Percentiles rank a stretch among this genome's conserved stretches.
Conservation (phyloP, 352 stramenopile genomes). For the Globisporangium nodosum region DNA sequence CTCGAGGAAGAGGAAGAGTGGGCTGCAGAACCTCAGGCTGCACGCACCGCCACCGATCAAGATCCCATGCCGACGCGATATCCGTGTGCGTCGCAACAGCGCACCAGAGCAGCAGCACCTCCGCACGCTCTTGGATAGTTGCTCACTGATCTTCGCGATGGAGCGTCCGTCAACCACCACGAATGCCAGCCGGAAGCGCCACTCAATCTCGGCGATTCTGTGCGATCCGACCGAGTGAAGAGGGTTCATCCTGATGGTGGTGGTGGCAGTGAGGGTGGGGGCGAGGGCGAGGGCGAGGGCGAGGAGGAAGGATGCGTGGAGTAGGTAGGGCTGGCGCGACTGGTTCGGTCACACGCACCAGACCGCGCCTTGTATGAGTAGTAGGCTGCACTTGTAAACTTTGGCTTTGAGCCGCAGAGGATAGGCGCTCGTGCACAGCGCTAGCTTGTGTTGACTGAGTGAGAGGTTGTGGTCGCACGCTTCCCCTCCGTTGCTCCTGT, state of each 20-base stretch:
- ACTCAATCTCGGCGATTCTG: slow-evolving; percentile 72
- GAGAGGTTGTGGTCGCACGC: background rate
- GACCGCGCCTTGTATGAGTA: background rate
- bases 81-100: slow-evolving; percentile 34
- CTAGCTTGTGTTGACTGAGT: background rate
- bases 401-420: background rate
- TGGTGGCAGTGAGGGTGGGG: background rate
- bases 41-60: slow-evolving; percentile 47
- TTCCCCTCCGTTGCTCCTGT: too few species aligned
- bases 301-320: background rate
- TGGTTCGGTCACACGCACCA: background rate
- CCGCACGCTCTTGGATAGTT: slow-evolving; percentile 7
- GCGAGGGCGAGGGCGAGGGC: background rate
- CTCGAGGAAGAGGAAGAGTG: background rate
- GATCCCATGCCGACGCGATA: slow-evolving; percentile 41
- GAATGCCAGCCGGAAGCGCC: slow-evolving; percentile 48
- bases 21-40: background rate
- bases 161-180: slow-evolving; percentile 47
- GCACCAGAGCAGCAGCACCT: slow-evolving; percentile 24
- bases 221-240: slow-evolving; percentile 40
- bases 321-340: background rate
- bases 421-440: too few species aligned
- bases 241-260: background rate
- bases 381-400: background rate
- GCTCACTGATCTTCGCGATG: slow-evolving; percentile 8